These are phyloP conservation scores for Cyberlindnera sargentensis DNA, from an alignment of 805 yeast genomes.

Conservation along the genomic window DNA sequence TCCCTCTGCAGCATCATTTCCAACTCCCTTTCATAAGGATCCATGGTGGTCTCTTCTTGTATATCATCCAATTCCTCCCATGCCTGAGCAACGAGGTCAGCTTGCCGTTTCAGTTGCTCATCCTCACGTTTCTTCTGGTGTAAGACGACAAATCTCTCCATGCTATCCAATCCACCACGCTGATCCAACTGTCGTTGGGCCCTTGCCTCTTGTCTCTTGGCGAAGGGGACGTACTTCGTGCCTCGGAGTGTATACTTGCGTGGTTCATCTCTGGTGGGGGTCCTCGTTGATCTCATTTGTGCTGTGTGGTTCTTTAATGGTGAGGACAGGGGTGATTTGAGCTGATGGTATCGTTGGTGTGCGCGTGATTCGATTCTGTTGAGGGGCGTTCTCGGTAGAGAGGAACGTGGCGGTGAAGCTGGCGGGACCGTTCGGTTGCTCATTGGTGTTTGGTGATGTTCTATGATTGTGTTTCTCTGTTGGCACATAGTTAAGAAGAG, in stretches of 20 bases:
- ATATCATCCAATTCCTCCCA: constrained; percentile 5
- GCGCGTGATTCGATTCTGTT: constrained; percentile 4
- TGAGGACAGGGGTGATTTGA: constrained; percentile 12
- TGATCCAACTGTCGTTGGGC: constrained; percentile 7
- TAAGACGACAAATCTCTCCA: constrained; percentile 14
- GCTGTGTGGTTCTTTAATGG: constrained; percentile 2
- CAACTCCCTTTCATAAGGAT: constrained; percentile 12
- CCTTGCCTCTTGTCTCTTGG: constrained; percentile 6
- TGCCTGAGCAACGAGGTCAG: constrained; percentile 5
- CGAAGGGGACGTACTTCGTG: constrained; percentile 16
- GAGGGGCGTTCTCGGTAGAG: neutral
- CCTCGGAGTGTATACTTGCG: constrained; percentile 20
- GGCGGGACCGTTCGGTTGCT: neutral
- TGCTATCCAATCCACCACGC: constrained; percentile 19
- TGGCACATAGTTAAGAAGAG: no score
- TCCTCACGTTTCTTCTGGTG: constrained; percentile 7
- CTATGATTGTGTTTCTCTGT: neutral
- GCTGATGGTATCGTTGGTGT: neutral
- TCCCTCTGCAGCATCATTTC: constrained; percentile 11
- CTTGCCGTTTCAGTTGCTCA: constrained; percentile 5
- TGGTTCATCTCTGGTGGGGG: constrained; percentile 2
- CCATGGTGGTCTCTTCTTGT: constrained; percentile 5
- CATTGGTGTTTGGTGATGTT: no score
- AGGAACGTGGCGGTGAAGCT: neutral
- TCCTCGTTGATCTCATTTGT: no score